Conservation (phyloP, 345 rosid genomes). For the Firmiana major region DNA sequence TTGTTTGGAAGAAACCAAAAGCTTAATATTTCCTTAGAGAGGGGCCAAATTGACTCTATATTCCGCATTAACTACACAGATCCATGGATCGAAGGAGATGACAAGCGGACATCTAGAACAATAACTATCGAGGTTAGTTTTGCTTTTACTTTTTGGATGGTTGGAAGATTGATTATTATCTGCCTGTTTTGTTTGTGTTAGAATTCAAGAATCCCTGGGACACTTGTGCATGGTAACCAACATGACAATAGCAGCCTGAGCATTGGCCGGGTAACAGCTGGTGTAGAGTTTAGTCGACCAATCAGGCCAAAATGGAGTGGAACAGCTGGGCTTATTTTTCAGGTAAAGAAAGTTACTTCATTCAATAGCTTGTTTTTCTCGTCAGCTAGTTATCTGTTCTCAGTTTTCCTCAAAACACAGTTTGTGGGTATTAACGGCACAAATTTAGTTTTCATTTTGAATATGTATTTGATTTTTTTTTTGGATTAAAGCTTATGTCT, state of each 20-base stretch:
- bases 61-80: slow-evolving; percentile 87
- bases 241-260: slow-evolving; percentile 63
- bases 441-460: not conserved
- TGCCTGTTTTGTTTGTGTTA: slow-evolving; percentile 26
- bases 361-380: not conserved
- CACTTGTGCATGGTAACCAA: slow-evolving; percentile 88
- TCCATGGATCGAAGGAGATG: slow-evolving; percentile 98
- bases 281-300: slow-evolving; percentile 84
- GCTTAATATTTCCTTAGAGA: slow-evolving; percentile 78
- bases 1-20: slow-evolving; percentile 92
- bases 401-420: not conserved
- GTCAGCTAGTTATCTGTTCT: not conserved
- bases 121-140: slow-evolving; percentile 77
- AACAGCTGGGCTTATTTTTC: slow-evolving; percentile 78
- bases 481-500: not conserved
- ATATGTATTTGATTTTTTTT: not conserved
- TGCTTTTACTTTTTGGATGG: not conserved
- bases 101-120: slow-evolving; percentile 87
- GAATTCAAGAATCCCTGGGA: slow-evolving; percentile 97
- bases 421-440: not conserved
- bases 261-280: slow-evolving; percentile 78
- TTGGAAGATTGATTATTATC: slow-evolving; percentile 12
- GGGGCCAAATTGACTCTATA: slow-evolving; percentile 92
- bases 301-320: slow-evolving; percentile 98
- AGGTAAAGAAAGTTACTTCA: slow-evolving; percentile 40